These are phyloP conservation scores for Aspergillus tubingensis DNA, from an alignment of 2,329 filamentous ascomycete genomes.

Conservation along the genomic window DNA sequence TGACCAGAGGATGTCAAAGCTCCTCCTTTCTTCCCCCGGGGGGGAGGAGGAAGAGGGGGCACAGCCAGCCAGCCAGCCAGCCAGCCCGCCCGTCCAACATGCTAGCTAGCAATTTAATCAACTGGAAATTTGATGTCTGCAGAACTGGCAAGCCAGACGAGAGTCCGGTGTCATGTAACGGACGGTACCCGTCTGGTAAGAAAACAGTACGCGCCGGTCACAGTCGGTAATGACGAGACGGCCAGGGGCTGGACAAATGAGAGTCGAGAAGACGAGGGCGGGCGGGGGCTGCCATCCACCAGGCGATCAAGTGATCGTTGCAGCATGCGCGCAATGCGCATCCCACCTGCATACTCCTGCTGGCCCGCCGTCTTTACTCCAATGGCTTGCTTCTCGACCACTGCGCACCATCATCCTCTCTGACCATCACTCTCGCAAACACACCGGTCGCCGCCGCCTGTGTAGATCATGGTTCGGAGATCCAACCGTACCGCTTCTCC, in stretches of 20 bases:
- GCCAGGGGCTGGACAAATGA: slow-evolving; percentile 19
- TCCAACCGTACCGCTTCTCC: slow-evolving; percentile 32
- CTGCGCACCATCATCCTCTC: background rate
- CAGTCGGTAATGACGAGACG: slow-evolving; percentile 21
- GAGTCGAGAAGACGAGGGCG: slow-evolving; percentile 9
- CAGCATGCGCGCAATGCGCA: slow-evolving; percentile 54
- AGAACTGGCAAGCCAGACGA: slow-evolving; percentile 9
- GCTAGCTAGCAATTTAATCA: slow-evolving; percentile 1
- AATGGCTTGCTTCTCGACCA: slow-evolving; percentile 23
- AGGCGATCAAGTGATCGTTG: slow-evolving; percentile 62
- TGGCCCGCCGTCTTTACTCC: slow-evolving; percentile 15
- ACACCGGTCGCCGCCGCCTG: slow-evolving; percentile 27
- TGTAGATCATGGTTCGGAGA: slow-evolving; percentile 37
- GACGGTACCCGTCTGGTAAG: slow-evolving; percentile 31
- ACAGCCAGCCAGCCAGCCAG: background rate
- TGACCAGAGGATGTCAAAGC: slow-evolving; percentile 10
- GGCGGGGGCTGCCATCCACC: slow-evolving; percentile 30
- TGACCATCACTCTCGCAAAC: background rate
- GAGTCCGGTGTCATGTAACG: slow-evolving; percentile 24
- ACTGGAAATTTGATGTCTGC: slow-evolving; percentile 9
- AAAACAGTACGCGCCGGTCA: slow-evolving; percentile 32
- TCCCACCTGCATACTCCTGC: slow-evolving; percentile 30
- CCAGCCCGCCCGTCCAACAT: background rate
- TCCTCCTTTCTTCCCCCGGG: background rate
- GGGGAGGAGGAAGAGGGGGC: background rate